Evolutionary conservation across 345 rosid species (phyloP), one percentile per base, ranked within the genome.

Genomic region (Eucalyptus lansdowneana): DNA sequence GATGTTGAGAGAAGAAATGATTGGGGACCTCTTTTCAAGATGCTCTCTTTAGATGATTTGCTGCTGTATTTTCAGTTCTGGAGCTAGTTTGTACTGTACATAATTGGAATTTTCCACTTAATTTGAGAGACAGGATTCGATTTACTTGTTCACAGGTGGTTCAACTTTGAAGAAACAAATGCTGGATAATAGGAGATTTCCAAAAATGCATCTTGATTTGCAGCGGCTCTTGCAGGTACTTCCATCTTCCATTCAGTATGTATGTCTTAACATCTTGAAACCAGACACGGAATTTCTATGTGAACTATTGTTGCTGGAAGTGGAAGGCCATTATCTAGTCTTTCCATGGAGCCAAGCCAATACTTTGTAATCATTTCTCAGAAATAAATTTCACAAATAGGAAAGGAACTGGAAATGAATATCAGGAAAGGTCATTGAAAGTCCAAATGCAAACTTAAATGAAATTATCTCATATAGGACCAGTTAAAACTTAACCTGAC

Each of bases 171-270:
- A 97, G 97, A 97, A 96, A 92, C 95, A 97, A 86, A 96, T 98
- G 99, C 92, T 96, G 88, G 99, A 97, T 88, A 97, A 96, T 88
- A 93, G 99, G 92, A 96, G 97, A 90, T 95, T 97, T 88, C 99
- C 99, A 3, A 98, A 97, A 92, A 94, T 98, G 97, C 96, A 95
- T 94, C 97, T 98, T 88, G 94, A 97, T 93, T 92, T 98, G 95
- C 99, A 98, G 90, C 96, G 98, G 24, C 94, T 98, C 54, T 92
- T 98, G 90, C 99, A 98, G 97, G 99, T 98, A 91, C 14, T 89
- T 83, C 62, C 45, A 25, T 29, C 50, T 76, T 3, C 25, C 86
- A 3, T 80, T 81, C 44, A 44, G 58, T 53, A 44, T 37, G 87
- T 49, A 27, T 40, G 29, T 76, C 85, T 76, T 76, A 76, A 40